phyloP scores from a whole-genome alignment of 768 basidiomycete genomes.

The Suillus subaureus region DNA sequence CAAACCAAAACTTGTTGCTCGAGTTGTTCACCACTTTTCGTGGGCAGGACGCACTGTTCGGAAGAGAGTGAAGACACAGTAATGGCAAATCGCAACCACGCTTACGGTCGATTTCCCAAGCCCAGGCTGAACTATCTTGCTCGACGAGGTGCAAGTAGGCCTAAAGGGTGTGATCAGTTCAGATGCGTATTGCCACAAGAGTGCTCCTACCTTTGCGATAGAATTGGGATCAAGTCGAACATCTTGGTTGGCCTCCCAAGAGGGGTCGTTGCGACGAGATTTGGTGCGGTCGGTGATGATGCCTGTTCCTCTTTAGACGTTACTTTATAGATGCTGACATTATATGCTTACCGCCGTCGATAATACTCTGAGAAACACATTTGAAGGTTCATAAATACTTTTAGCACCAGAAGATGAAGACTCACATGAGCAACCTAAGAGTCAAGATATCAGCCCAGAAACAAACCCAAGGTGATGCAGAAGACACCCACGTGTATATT shows the following conservation, averaged over 20 bases:
- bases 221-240: constrained; percentile 60
- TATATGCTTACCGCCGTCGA: background rate
- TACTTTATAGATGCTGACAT: background rate
- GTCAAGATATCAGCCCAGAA: constrained; percentile 8
- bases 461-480: background rate
- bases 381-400: background rate
- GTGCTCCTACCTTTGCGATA: constrained; percentile 61
- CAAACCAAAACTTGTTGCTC: background rate
- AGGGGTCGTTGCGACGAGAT: constrained; percentile 30
- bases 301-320: background rate
- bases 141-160: constrained; percentile 65
- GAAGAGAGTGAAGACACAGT: background rate
- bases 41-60: constrained; percentile 51
- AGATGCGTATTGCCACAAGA: background rate
- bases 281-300: constrained; percentile 36
- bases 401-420: constrained; percentile 13
- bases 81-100: constrained; percentile 7
- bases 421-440: constrained; percentile 66
- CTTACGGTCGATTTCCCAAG: constrained; percentile 82
- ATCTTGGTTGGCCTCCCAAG: constrained; percentile 49
- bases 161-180: constrained; percentile 36
- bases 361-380: background rate
- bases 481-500: constrained; percentile 62
- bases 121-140: constrained; percentile 74
- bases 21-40: constrained; percentile 47